These are phyloP conservation scores for Boletellus deceptivus DNA, from an alignment of 1,284 basidiomycete genomes.

Conservation along the genomic window DNA sequence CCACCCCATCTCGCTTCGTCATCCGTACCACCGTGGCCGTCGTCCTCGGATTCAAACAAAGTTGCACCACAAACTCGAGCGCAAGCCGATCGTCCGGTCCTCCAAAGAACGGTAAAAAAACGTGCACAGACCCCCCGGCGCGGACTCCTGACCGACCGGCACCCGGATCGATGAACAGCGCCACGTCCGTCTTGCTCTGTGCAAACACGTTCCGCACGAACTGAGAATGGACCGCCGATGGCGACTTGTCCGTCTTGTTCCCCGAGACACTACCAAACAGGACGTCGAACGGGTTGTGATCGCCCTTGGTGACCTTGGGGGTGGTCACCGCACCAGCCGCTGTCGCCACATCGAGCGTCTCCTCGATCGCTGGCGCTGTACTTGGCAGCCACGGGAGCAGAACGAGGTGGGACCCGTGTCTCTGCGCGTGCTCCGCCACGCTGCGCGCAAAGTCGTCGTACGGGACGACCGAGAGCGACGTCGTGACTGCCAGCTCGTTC, in stretches of 20 bases:
- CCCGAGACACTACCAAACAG: constrained; percentile 44
- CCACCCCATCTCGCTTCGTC: constrained; percentile 5
- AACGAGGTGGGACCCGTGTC: constrained; percentile 69
- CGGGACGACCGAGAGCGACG: constrained; percentile 64
- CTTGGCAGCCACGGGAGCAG: constrained; percentile 76
- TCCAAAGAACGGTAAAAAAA: constrained; percentile 92
- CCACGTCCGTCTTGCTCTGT: constrained; percentile 69
- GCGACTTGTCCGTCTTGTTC: constrained; percentile 24
- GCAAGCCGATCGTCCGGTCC: constrained; percentile 93
- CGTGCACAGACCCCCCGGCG: constrained; percentile 45
- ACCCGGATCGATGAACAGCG: constrained; percentile 75
- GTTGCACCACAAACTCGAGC: constrained; percentile 77
- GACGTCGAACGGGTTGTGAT: constrained; percentile 57
- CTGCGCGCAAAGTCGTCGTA: constrained; percentile 70
- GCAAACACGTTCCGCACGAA: constrained; percentile 85
- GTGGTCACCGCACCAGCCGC: neutral
- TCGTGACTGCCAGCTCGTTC: constrained; percentile 65
- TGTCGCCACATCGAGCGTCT: constrained; percentile 1
- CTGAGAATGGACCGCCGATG: constrained; percentile 63
- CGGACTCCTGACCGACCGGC: constrained; percentile 25
- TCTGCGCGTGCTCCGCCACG: constrained; percentile 68
- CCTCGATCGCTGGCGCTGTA: neutral
- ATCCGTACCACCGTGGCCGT: constrained; percentile 61
- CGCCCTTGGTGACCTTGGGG: constrained; percentile 7
- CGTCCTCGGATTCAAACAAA: constrained; percentile 67